Percentiles rank a stretch among this genome's conserved stretches.
Evolutionary conservation across 176 grass and related monocot genomes (phyloP).

Genomic region (Metroxylon sagu): DNA sequence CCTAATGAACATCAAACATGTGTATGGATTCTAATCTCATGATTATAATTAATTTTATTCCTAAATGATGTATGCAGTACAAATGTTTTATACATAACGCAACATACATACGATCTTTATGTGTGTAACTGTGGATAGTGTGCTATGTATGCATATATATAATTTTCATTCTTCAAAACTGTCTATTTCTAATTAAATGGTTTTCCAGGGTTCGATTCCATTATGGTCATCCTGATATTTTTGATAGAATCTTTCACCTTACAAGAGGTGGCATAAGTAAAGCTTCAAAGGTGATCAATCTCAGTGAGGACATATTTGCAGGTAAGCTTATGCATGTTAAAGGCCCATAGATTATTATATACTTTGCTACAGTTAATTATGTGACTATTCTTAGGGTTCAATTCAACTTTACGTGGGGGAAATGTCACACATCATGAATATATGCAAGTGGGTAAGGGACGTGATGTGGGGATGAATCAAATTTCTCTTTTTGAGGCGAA

Average conservation of each 20-base stretch:
- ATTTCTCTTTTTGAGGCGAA: slow-evolving; percentile 96
- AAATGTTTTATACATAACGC: no score
- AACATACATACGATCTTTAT: no score
- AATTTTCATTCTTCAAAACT: no score
- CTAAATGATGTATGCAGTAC: no score
- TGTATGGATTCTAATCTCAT: no score
- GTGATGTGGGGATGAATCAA: slow-evolving; percentile 98
- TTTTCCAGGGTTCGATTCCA: slow-evolving; percentile 79
- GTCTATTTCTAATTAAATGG: not conserved
- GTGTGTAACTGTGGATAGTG: no score
- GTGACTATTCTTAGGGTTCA: slow-evolving; percentile 54
- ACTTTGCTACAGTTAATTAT: slow-evolving; percentile 12
- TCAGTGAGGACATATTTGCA: slow-evolving; percentile 99
- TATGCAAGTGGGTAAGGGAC: slow-evolving; percentile 96
- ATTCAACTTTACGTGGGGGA: slow-evolving; percentile 87
- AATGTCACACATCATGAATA: slow-evolving; percentile 94
- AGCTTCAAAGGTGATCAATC: slow-evolving; percentile 90
- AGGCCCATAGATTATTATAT: slow-evolving; percentile 12
- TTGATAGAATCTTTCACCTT: slow-evolving; percentile 98
- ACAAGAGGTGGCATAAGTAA: slow-evolving; percentile 97
- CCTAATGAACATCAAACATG: no score
- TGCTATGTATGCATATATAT: no score
- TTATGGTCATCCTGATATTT: slow-evolving; percentile 97
- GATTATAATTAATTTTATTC: no score
- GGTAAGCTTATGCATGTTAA: slow-evolving; percentile 29